Base-by-base conservation (phyloP, 1,284 basidiomycete species). In the Moesziomyces globuligerus region DNA sequence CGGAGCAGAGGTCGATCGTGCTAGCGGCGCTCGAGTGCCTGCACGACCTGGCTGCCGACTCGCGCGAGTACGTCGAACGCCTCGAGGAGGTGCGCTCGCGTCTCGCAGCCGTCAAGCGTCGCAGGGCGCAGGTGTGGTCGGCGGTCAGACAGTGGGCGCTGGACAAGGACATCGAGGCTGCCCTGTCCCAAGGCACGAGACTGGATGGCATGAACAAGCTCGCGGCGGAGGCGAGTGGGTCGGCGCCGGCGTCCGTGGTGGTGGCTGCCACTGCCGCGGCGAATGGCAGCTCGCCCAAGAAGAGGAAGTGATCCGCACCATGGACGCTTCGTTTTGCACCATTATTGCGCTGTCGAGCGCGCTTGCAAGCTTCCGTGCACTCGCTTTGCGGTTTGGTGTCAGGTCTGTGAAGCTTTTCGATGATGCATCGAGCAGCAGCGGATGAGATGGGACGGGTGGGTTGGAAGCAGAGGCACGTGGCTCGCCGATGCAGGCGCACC, bases 21-120 rank as follows among this genome's bases (percentile, higher is more conserved):
- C 72, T 75, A 11, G 72, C 76, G 3, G 74, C 79, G 46, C 53
- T 82, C 15, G 74, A 78, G 41, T 80, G 42, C 48, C 75, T 65
- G 42, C 71, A 65, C 51, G 85, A 86, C 64, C 74, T 86, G 32
- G 77, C 84, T 11, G 83, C 83, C 20, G 86, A 86, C 70, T 85
- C 84, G 44, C 78, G 82, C 18, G 86, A 86, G 76, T 86, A 86
- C 71, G 84, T 85, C 52, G 84, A 85, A 51, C 77, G 85, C 13
- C 73, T 86, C 23, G 85, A 86, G 46, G 86, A 86, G 77, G 84
- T 86, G 1, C 79, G 85, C 29, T 81, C 83, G 61, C 69, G 85
- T 25, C 79, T 86, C 0, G 84, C 84, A 20, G 83, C 84, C 54
- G 83, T 86, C 15, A 83, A 84, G 34, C 76, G 84, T 25, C 80